phyloP scores from a whole-genome alignment of 306 rosid genomes.

The Elaeagnus macrophylla region DNA sequence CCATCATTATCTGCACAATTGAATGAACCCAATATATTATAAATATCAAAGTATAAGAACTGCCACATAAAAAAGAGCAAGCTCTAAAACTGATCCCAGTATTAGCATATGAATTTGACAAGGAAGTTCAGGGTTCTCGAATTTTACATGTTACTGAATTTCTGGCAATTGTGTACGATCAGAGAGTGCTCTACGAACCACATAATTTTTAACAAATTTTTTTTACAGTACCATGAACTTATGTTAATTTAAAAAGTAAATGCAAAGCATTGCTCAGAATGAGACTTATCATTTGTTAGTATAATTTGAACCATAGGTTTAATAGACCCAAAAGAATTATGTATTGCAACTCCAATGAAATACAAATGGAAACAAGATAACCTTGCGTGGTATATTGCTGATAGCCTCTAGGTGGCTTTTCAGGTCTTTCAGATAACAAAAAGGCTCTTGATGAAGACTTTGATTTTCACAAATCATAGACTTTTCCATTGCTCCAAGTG shows the following conservation, averaged over 20 bases:
- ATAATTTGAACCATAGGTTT: conserved; percentile 17
- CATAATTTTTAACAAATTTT: neutral
- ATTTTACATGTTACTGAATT: neutral
- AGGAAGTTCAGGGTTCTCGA: conserved; percentile 3
- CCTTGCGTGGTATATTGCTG: conserved; percentile 82
- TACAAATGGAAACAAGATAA: conserved; percentile 21
- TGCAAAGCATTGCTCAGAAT: conserved; percentile 3
- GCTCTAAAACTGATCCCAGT: conserved; percentile 8
- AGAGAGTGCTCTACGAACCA: neutral
- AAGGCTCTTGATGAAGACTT: conserved; percentile 41
- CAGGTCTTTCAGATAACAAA: conserved; percentile 66
- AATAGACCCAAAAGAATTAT: conserved; percentile 24
- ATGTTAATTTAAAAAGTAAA: too few relatives aligned
- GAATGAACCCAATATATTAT: conserved; percentile 8
- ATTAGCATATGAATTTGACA: neutral
- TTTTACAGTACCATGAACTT: too few relatives aligned
- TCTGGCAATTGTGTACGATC: conserved; percentile 1
- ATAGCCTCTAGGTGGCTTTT: conserved; percentile 81
- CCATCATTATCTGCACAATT: conserved; percentile 69
- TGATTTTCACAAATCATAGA: conserved; percentile 39
- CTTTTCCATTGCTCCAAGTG: conserved; percentile 78
- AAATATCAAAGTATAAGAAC: conserved; percentile 8
- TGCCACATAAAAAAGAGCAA: conserved; percentile 7
- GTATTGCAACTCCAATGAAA: conserved; percentile 14
- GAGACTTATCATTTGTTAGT: conserved; percentile 10